These are phyloP conservation scores for Zygoascus biomembranicola DNA, from an alignment of 805 yeast genomes.

Conservation along the genomic window DNA sequence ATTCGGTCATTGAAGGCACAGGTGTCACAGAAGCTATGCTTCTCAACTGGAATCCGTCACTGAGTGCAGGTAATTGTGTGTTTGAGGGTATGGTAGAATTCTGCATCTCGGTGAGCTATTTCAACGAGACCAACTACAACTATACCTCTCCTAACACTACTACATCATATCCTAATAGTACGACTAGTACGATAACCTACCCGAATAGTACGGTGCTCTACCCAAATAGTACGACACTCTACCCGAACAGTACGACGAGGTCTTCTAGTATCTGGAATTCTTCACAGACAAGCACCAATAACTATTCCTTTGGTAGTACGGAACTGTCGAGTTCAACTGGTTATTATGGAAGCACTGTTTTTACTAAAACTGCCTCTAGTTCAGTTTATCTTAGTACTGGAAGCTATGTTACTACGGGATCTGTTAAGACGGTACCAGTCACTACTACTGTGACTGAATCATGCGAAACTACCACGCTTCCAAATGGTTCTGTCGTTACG, in stretches of 20 bases:
- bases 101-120: not conserved
- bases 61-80: not conserved
- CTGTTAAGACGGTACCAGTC: not conserved
- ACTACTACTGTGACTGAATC: not conserved
- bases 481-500: not conserved
- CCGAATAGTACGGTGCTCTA: not conserved
- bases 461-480: not conserved
- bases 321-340: not conserved
- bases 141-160: not conserved
- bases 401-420: not conserved
- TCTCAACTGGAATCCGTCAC: not conserved
- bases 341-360: not conserved
- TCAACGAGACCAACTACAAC: not conserved
- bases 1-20: not conserved
- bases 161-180: too few relatives aligned
- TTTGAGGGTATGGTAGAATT: not conserved
- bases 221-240: not conserved
- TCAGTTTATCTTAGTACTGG: not conserved
- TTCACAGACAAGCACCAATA: not conserved
- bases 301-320: not conserved
- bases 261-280: not conserved
- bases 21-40: not conserved
- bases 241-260: not conserved
- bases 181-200: not conserved
- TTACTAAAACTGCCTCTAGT: not conserved